Base-by-base conservation (phyloP, 306 rosid genomes). In the Hippophae rhamnoides region DNA sequence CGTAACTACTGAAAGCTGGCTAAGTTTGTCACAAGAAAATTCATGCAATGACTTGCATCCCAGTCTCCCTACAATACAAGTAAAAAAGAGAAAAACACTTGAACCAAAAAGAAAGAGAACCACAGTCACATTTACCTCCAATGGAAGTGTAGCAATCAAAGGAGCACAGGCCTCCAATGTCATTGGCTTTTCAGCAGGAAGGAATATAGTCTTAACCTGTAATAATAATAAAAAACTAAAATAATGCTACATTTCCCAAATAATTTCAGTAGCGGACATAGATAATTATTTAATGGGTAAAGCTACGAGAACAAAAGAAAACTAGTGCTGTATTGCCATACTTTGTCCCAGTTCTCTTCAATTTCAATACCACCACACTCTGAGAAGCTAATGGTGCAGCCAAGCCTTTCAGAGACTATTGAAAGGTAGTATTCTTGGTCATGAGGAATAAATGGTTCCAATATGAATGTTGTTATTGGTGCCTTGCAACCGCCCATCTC, bases 401-500 rank as follows among this genome's bases (percentile, higher is more conserved):
- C 96, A 3, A 88, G 82, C 75, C 94, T 80, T 1, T 88, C 96
- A 49, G 96, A 84, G 54, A 88, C 84, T 76, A 88, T 67, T 8
- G 96, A 88, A 9, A 88, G 84, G 67, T 88, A 88, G 71, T 67
- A 88, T 69, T 88, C 96, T 67, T 85, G 82, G 62, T 80, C 84
- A 47, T 88, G 96, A 41, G 96, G 94, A 74, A 88, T 81, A 78
- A 88, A 88, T 7, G 96, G 94, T 62, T 88, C 96, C 53, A 88
- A 87, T 50, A 88, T 85, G 72, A 88, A 88, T 46, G 94, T 80
- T 6, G 87, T 74, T 18, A 88, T 82, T 23, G 96, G 96, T 52
- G 96, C 89, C 82, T 85, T 88, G 80, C 94, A 88, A 46, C 94
- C 96, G 47, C 87, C 96, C 82, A 88, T 85, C 78, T 84, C 96